Conservation (phyloP, 306 rosid species). For the Pyrus communis region DNA sequence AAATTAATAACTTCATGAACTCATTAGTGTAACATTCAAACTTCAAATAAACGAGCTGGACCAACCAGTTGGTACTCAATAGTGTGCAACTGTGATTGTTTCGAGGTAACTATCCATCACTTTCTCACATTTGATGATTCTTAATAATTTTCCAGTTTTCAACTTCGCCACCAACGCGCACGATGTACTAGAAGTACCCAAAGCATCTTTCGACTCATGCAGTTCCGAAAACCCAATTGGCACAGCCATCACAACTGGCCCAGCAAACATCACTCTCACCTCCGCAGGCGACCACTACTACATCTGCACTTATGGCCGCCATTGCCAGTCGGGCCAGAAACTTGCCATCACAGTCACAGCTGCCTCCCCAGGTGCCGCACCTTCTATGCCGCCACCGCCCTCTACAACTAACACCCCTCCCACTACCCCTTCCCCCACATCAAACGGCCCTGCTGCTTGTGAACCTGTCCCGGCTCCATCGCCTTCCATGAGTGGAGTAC, state of each 20-base stretch:
- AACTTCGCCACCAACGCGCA: constrained; percentile 1
- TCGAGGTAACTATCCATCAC: too few species aligned
- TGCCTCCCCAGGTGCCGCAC: background rate
- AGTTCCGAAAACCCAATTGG: background rate
- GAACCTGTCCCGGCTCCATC: background rate
- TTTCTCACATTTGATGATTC: background rate
- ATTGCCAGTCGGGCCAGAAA: constrained; percentile 30
- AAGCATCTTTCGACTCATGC: constrained; percentile 4
- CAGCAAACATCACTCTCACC: background rate
- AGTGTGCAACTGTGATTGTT: too few species aligned
- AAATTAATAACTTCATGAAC: too few species aligned
- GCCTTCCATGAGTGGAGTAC: background rate
- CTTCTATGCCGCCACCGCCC: background rate
- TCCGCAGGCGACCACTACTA: constrained; percentile 15
- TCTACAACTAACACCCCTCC: background rate
- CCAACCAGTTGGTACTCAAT: background rate
- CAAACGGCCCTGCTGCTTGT: background rate
- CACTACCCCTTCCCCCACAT: background rate
- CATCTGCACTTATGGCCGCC: constrained; percentile 17
- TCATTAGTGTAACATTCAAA: too few species aligned
- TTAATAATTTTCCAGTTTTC: background rate
- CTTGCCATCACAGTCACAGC: constrained; percentile 9
- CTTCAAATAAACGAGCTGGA: background rate
- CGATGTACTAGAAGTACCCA: constrained; percentile 3
- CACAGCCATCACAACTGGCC: background rate